These are phyloP conservation scores for Parasitella parasitica DNA, from an alignment of 371 early-diverging fungal genomes.

Conservation along the genomic window DNA sequence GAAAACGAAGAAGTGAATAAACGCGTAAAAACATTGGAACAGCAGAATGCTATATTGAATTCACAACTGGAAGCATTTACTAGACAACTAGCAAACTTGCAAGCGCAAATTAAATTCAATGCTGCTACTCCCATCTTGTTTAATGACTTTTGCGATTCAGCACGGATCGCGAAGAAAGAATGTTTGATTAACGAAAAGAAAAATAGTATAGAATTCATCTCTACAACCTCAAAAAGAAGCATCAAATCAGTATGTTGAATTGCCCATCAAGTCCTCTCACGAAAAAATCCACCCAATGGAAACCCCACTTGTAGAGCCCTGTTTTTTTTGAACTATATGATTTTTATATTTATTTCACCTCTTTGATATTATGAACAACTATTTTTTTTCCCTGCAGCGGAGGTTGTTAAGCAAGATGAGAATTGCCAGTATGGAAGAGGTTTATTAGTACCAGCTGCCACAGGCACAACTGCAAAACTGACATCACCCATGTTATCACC, in stretches of 20 bases:
- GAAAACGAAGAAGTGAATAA: conserved; percentile 65
- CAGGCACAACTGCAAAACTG: background rate
- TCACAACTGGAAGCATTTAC: conserved; percentile 60
- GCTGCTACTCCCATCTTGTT: conserved; percentile 30
- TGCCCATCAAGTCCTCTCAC: background rate
- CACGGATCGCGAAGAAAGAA: conserved; percentile 48
- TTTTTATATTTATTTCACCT: background rate
- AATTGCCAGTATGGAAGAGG: conserved; percentile 6
- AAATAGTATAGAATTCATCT: background rate
- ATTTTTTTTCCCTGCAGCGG: conserved; percentile 49
- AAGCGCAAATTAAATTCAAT: conserved; percentile 47
- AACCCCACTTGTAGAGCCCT: background rate
- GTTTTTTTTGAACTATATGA: background rate
- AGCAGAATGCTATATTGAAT: conserved; percentile 55
- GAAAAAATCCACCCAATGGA: conserved; percentile 1
- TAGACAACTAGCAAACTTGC: conserved; percentile 53
- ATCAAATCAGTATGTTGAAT: background rate
- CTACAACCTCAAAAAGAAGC: background rate
- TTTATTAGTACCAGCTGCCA: conserved; percentile 4
- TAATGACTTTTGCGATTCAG: conserved; percentile 61
- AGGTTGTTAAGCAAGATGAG: conserved; percentile 31
- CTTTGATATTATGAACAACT: background rate
- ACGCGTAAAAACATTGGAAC: conserved; percentile 66
- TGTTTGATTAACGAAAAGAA: background rate
- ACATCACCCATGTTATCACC: conserved; percentile 36